Evolutionary conservation across 2,329 filamentous ascomycete species (phyloP).

Genomic region (Allantophomopsis lycopodina): DNA sequence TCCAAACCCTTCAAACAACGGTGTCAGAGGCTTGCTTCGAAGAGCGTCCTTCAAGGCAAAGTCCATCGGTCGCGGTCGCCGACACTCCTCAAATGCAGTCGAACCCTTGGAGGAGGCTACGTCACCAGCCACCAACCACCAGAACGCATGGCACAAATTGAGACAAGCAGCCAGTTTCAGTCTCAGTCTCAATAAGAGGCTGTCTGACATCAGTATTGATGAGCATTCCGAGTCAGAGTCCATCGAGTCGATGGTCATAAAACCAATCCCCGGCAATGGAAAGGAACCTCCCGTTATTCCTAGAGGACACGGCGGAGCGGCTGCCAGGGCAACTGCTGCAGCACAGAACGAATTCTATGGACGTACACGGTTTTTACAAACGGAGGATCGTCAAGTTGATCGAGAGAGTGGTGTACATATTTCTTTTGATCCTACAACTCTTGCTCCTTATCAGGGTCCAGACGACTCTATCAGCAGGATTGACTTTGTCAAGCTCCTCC

Average conservation of each 20-base stretch:
- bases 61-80: conserved; percentile 9
- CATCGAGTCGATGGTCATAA: too few relatives aligned
- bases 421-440: conserved; percentile 22
- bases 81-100: conserved; percentile 1
- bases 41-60: conserved; percentile 17
- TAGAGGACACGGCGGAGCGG: conserved; percentile 42
- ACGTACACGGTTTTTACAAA: conserved; percentile 26
- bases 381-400: conserved; percentile 28
- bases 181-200: too few relatives aligned
- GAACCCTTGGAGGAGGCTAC: too few relatives aligned
- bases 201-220: too few relatives aligned
- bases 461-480: conserved; percentile 33
- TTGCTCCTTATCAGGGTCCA: conserved; percentile 20
- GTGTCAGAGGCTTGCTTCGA: conserved; percentile 11
- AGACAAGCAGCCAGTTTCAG: conserved; percentile 17
- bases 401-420: conserved; percentile 53
- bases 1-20: too few relatives aligned
- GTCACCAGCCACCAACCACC: conserved; percentile 9
- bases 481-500: conserved; percentile 43
- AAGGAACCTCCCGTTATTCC: conserved; percentile 47
- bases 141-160: conserved; percentile 12
- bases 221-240: too few relatives aligned
- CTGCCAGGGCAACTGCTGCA: conserved; percentile 43
- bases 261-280: conserved; percentile 19
- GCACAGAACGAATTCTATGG: conserved; percentile 37